phyloP scores from a whole-genome alignment of 2,329 filamentous ascomycete genomes.

The Leptodontidium sp. region DNA sequence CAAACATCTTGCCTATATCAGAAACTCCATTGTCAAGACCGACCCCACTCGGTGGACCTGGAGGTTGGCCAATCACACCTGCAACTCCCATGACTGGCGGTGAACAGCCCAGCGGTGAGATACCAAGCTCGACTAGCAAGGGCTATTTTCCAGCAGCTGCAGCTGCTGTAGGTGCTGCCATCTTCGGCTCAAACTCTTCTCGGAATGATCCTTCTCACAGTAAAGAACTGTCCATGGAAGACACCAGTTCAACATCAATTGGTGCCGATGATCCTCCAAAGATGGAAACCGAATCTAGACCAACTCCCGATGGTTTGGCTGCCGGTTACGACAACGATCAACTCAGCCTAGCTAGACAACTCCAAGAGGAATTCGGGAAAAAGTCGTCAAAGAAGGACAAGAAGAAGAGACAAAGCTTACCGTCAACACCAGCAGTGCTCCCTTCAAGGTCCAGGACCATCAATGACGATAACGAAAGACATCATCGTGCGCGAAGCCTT shows the following conservation, averaged over 20 bases:
- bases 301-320: constrained; percentile 35
- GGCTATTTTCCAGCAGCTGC: constrained; percentile 35
- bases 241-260: constrained; percentile 20
- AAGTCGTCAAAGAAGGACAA: constrained; percentile 45
- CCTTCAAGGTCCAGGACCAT: constrained; percentile 37
- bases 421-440: constrained; percentile 38
- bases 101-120: constrained; percentile 23
- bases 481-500: constrained; percentile 41
- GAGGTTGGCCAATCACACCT: constrained; percentile 37
- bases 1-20: constrained; percentile 14
- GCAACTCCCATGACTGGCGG: constrained; percentile 31
- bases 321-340: constrained; percentile 42
- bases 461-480: constrained; percentile 32
- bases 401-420: constrained; percentile 44
- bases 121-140: constrained; percentile 24
- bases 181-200: constrained; percentile 22
- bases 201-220: constrained; percentile 14
- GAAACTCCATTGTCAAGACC: constrained; percentile 31
- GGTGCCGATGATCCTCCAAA: constrained; percentile 15
- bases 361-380: constrained; percentile 42
- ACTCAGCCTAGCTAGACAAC: constrained; percentile 41
- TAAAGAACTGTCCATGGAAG: constrained; percentile 19
- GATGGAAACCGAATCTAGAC: constrained; percentile 20
- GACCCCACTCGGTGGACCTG: constrained; percentile 36
- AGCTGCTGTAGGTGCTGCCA: constrained; percentile 28